Conservation (phyloP, 2,329 filamentous ascomycete genomes). For the Aureobasidium mangrovei region DNA sequence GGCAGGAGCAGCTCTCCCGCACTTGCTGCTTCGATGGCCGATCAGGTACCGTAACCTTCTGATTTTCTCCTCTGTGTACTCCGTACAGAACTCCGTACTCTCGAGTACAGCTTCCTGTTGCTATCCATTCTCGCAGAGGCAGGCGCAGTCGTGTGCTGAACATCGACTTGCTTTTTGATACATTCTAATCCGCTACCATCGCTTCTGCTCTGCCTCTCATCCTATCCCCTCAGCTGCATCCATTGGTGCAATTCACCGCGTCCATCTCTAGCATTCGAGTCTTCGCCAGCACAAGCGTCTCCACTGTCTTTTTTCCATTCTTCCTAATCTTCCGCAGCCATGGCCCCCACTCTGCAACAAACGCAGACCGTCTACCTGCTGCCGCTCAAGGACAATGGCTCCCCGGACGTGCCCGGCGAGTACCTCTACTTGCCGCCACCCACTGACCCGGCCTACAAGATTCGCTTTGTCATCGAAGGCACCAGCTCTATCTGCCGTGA, state of each 20-base stretch:
- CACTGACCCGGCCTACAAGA: conserved; percentile 59
- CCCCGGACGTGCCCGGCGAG: conserved; percentile 76
- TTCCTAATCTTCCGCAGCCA: conserved; percentile 16
- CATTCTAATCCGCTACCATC: not conserved
- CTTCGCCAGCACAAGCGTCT: not conserved
- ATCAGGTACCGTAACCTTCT: conserved; percentile 5
- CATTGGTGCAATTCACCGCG: not conserved
- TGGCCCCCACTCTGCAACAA: conserved; percentile 30
- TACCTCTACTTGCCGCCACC: conserved; percentile 88
- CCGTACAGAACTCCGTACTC: not conserved
- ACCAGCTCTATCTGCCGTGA: conserved; percentile 91
- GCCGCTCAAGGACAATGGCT: conserved; percentile 84
- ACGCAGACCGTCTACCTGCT: conserved; percentile 63
- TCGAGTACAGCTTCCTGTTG: not conserved
- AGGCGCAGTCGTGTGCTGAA: not conserved
- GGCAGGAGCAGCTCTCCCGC: conserved; percentile 5
- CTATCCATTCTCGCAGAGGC: not conserved
- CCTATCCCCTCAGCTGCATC: not conserved
- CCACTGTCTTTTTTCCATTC: not conserved
- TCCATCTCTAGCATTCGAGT: not conserved
- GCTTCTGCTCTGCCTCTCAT: not conserved
- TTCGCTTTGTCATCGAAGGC: conserved; percentile 87
- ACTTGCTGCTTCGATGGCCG: not conserved
- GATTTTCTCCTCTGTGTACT: conserved; percentile 7
- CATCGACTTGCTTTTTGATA: not conserved